Evolutionary conservation across 2,329 filamentous ascomycete genomes (phyloP), one percentile per base, ranked within the genome.

Genomic region (Trichoderma brevicompactum): DNA sequence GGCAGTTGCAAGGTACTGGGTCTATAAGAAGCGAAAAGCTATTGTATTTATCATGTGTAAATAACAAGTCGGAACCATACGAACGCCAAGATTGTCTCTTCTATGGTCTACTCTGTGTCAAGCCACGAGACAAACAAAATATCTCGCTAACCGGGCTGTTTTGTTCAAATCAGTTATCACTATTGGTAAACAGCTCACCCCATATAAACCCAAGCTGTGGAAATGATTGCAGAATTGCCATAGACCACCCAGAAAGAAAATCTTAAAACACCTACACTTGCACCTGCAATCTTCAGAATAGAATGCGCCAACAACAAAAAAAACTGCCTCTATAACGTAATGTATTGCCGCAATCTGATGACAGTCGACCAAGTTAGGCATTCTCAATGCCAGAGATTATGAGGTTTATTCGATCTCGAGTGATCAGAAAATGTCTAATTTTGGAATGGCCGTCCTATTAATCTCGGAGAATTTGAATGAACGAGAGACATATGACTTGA

Each of bases 41-140:
- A 41, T 41, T 61, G 49, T 48, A 55, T 55, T 44, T 64, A 64
- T 62, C 48, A 64, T 50, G 23, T 66, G 52, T 58, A 62, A 46
- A 58, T 49, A 63, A 44, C 46, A 58, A 38, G 36, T 38, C 38
- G 28, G 46, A 53, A 60, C 28, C 46, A 60, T 58, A 54, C n/a
- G 44, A 65, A 60, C 41, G 19, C 55, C 63, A 60, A 65, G 40
- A 65, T 65, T 36, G 63, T 54, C 59, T 58, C n/a, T 38, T 13
- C 19, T 41, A 46, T 43, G 40, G 19, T 46, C 32, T 59, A 23
- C 54, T 48, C 23, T 23, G 44, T 59, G 48, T 53, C 63, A n/a
- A 53, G 40, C 49, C 28, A 38, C 23, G 32, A 53, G 17, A 52
- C 36, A 58, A 15, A 44, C 36, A 44, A 63, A 63, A 63, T 28